Percentiles rank a stretch among this genome's conserved stretches.
Evolutionary conservation across 345 rosid genomes (phyloP).

Genomic region (Syzygium aromaticum): DNA sequence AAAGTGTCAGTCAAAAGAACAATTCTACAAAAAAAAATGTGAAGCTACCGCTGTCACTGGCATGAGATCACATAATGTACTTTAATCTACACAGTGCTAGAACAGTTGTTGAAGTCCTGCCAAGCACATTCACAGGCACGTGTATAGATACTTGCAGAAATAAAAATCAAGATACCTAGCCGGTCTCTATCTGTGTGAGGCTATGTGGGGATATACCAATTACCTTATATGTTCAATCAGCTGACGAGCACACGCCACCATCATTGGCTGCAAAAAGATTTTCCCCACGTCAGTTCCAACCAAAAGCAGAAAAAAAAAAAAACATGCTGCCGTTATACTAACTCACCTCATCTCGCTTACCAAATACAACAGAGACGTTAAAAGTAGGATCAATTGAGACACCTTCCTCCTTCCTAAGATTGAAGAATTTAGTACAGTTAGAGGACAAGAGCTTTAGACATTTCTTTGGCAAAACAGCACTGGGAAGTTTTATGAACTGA

Average conservation of each 20-base stretch:
- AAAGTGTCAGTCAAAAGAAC: background rate
- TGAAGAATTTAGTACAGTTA: background rate
- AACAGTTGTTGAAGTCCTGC: background rate
- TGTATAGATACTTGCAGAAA: background rate
- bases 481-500: background rate
- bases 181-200: background rate
- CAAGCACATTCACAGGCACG: background rate
- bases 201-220: background rate
- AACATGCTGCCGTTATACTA: background rate
- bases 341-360: constrained; percentile 85
- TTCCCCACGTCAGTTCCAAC: background rate
- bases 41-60: background rate
- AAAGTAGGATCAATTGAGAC: constrained; percentile 67
- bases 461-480: background rate
- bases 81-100: background rate
- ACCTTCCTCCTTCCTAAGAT: constrained; percentile 79
- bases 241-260: constrained; percentile 73
- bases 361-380: constrained; percentile 74
- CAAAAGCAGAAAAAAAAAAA: background rate
- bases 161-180: background rate
- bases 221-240: constrained; percentile 86
- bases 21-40: background rate
- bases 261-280: constrained; percentile 46
- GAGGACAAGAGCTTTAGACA: background rate
- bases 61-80: background rate